Conservation (phyloP, 352 stramenopile genomes). For the Phytophthora citrophthora region DNA sequence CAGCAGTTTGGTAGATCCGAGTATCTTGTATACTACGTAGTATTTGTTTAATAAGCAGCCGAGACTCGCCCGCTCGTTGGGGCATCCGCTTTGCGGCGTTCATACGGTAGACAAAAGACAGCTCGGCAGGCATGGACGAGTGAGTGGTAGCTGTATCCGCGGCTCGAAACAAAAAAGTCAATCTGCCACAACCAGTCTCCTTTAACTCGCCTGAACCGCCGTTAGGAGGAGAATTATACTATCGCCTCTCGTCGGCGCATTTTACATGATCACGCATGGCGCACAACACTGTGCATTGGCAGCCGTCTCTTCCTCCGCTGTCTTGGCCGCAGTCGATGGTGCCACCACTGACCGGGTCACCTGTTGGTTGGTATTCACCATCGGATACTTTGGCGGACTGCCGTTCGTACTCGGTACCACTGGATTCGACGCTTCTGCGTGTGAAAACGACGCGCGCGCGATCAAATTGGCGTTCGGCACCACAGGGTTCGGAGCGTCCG, state of each 20-base stretch:
- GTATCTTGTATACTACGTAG: not conserved
- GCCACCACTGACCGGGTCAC: slow-evolving; percentile 41
- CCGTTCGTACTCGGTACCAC: slow-evolving; percentile 58
- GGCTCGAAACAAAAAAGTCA: not conserved
- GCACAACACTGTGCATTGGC: slow-evolving; percentile 63
- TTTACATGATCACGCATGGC: slow-evolving; percentile 72
- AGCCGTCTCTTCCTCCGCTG: slow-evolving; percentile 40
- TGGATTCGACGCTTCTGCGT: slow-evolving; percentile 58
- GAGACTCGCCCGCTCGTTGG: not conserved
- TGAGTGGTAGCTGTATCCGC: not conserved
- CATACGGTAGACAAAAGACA: slow-evolving; percentile 33
- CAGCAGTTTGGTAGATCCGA: too few species aligned
- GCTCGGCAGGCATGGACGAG: slow-evolving; percentile 5
- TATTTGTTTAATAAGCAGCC: slow-evolving; percentile 26
- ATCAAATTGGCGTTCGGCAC: slow-evolving; percentile 77
- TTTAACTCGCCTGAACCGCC: slow-evolving; percentile 2
- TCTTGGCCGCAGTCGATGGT: slow-evolving; percentile 21
- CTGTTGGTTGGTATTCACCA: slow-evolving; percentile 81
- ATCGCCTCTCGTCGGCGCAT: slow-evolving; percentile 22
- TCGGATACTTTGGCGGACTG: slow-evolving; percentile 64
- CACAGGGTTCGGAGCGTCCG: slow-evolving; percentile 68
- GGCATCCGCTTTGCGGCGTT: slow-evolving; percentile 17
- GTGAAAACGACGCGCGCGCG: slow-evolving; percentile 41
- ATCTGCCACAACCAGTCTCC: not conserved
- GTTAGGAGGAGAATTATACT: slow-evolving; percentile 17